Evolutionary conservation across 768 basidiomycete genomes (phyloP).

Genomic region (Crepidotus variabilis): DNA sequence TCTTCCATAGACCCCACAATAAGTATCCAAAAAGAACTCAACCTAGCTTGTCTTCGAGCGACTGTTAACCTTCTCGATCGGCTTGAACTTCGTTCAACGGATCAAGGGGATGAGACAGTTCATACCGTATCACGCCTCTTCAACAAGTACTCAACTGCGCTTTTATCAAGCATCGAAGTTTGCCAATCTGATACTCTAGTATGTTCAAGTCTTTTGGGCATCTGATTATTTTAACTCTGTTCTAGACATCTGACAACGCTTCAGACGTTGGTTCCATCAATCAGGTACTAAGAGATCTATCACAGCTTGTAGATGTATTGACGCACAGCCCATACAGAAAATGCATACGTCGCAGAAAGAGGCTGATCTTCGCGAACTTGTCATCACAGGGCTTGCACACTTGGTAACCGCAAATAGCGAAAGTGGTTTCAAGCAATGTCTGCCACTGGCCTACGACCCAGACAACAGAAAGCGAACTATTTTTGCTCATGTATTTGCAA

Average conservation of each 20-base stretch:
- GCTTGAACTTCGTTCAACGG: conserved; percentile 48
- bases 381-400: conserved; percentile 78
- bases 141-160: conserved; percentile 66
- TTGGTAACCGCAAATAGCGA: conserved; percentile 83
- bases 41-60: conserved; percentile 69
- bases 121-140: conserved; percentile 72
- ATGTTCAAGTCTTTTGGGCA: conserved; percentile 11
- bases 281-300: conserved; percentile 28
- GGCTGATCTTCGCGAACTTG: conserved; percentile 66
- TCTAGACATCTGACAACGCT: conserved; percentile 42
- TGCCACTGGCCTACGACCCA: conserved; percentile 71
- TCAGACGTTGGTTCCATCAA: conserved; percentile 47
- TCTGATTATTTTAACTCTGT: conserved; percentile 2
- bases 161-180: conserved; percentile 58
- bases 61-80: conserved; percentile 74
- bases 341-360: conserved; percentile 44
- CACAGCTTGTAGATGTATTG: not conserved
- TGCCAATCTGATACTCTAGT: conserved; percentile 47
- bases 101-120: conserved; percentile 39
- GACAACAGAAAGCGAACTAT: conserved; percentile 70
- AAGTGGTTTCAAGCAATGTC: conserved; percentile 85
- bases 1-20: not conserved
- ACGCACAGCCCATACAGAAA: conserved; percentile 25
- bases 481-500: conserved; percentile 81
- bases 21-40: conserved; percentile 58